Base-by-base conservation (phyloP, 257 asterid species). In the Nicotiana noctiflora region DNA sequence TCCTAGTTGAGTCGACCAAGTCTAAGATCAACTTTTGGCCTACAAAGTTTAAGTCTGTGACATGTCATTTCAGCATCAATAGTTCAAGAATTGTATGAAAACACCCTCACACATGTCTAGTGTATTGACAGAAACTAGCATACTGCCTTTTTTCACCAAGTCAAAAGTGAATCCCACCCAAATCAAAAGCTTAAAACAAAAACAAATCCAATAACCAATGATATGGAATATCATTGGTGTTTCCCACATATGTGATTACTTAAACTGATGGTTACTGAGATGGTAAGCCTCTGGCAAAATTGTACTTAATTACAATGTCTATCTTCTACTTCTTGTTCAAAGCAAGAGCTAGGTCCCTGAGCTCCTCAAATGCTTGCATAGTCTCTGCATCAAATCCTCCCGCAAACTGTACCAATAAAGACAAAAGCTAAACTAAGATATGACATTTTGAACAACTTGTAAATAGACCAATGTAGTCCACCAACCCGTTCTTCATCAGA, bases 331-430 rank as follows among this genome's bases (percentile, higher is more conserved):
- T 91, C 83, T 88, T 92, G 87, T 92, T 92, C 82, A 92, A 80
- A 76, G 88, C 92, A 34, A 92, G 90, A 25, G 98, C 94, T 74
- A 94, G 91, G 84, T 90, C 91, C 57, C 97, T 90, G 51, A 94
- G 96, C 87, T 93, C 97, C 91, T 94, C 98, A 77, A 94, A 94
- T 12, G 97, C 97, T 52, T 89, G 93, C 98, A 94, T 94, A 2
- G 97, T 94, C 82, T 94, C 98, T 1, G 94, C 90, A 86, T 94
- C 98, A 85, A 94, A 93, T 62, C 98, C 98, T 89, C 98, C 97
- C 5, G 98, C 98, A 87, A 94, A 94, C 97, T 94, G 97, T 88
- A 82, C 72, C 56, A 76, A 60, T 81, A 8, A 19, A 34, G 53
- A 21, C 18, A 59, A 12, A 55, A 19, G 1, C n/a, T 79, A 53